Evolutionary conservation across 208 protist genomes (phyloP), one percentile per base, ranked within the genome.

Genomic region (Acanthamoeba triangularis): DNA sequence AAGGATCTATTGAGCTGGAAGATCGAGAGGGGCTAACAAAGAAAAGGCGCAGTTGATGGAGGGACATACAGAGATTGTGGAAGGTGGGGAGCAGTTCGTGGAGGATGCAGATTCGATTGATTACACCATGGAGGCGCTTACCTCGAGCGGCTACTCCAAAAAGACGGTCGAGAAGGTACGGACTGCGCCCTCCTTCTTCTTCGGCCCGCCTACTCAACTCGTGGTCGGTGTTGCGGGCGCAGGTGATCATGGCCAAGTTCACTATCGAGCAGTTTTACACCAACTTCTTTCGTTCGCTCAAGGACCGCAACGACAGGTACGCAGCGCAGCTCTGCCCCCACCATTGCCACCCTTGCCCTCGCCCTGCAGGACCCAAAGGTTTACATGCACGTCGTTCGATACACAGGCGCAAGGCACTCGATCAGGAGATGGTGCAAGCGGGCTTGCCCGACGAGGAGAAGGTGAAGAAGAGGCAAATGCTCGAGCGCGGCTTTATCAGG

Each of bases 281-380:
- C 16, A 93, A 93, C 87, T 93, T 93, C 87, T 93, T 93, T 37
- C 87, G 87, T 52, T 67, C 87, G 23, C 47, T 93, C 28, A n/a
- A 47, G 33, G 87, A 93, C 37, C 87, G 87, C 63, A 54, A 93
- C 37, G 87, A 44, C n/a, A 44, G 87, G 87, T 93, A 80, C 25
- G 63, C 23, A 61, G 56, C 41, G 3, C 41, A 47, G 67, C 52
- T 56, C 52, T 5, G 52, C 52, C 61, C 25, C 16, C 61, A 10
- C 59, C 7, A 59, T 7, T 18, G 52, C 11, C 52, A 59, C 59
- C 67, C 67, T 41, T 44, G 25, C 8, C 7, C 69, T 30, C 8
- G 23, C 8, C 18, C 25, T 13, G 69, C n/a, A 74, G 28, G 18
- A 13, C 33, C 69, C 8, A 49, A 2, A 0, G 16, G 52, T 14